These are phyloP conservation scores for Amaranthus cruentus DNA, from an alignment of 148 eudicot species.

Conservation along the genomic window DNA sequence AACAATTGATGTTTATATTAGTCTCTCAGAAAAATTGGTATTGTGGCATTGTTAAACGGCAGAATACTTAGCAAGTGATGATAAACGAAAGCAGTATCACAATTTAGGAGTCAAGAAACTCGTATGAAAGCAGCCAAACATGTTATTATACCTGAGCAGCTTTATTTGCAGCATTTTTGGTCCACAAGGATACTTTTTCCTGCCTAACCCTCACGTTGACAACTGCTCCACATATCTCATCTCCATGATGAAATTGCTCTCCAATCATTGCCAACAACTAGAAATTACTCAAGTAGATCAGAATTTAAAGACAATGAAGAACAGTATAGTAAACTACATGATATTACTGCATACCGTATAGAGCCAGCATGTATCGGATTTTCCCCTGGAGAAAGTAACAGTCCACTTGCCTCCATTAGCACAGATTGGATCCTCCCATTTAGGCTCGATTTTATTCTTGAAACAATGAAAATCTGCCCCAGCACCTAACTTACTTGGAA, in stretches of 20 bases:
- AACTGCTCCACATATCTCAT: constrained; percentile 96
- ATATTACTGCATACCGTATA: constrained; percentile 51
- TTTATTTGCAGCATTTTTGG: constrained; percentile 94
- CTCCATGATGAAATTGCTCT: constrained; percentile 94
- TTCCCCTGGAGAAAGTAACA: constrained; percentile 37
- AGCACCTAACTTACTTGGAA: constrained; percentile 65
- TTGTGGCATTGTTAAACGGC: background rate
- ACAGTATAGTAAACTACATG: background rate
- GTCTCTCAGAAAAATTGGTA: background rate
- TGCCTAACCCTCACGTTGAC: constrained; percentile 70
- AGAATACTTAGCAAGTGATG: background rate
- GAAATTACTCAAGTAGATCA: constrained; percentile 6
- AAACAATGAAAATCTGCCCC: constrained; percentile 82
- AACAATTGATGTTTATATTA: background rate
- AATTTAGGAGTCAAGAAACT: background rate
- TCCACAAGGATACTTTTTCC: constrained; percentile 76
- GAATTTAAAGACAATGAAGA: constrained; percentile 8
- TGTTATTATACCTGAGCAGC: constrained; percentile 62
- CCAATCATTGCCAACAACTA: constrained; percentile 96
- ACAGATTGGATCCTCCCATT: constrained; percentile 98
- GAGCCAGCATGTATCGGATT: constrained; percentile 76
- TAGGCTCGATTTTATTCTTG: constrained; percentile 83
- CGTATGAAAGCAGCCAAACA: background rate
- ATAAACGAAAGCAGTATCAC: background rate
- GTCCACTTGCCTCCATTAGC: constrained; percentile 97